These are phyloP conservation scores for Dryas drummondii DNA, from an alignment of 306 rosid genomes.

Conservation along the genomic window DNA sequence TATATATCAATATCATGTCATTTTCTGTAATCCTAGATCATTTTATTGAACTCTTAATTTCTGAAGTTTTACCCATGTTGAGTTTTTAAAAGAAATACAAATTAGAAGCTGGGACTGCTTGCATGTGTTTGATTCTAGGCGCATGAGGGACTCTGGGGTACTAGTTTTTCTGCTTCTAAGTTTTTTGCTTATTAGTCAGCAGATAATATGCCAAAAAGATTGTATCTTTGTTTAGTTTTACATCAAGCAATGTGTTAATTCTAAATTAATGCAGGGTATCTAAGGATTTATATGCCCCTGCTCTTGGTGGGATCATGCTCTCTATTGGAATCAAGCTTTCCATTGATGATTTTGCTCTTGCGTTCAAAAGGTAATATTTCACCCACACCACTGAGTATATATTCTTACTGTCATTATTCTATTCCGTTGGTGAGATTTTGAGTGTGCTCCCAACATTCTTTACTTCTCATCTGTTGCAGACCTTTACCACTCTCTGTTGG, in stretches of 20 bases:
- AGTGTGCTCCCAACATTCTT: constrained; percentile 31
- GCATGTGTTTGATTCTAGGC: constrained; percentile 43
- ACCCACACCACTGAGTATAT: background rate
- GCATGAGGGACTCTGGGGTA: constrained; percentile 19
- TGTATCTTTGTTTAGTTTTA: constrained; percentile 6
- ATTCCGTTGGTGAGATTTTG: constrained; percentile 23
- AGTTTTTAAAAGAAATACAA: background rate
- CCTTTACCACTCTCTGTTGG: constrained; percentile 86
- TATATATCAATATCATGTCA: background rate
- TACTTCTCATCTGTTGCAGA: constrained; percentile 56
- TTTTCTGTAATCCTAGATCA: background rate
- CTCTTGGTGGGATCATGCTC: constrained; percentile 99
- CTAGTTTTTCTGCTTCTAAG: background rate
- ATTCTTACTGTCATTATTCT: constrained; percentile 9
- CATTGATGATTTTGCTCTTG: constrained; percentile 83
- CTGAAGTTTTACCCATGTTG: background rate
- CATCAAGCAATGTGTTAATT: constrained; percentile 17
- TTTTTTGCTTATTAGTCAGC: constrained; percentile 2
- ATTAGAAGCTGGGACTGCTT: constrained; percentile 26
- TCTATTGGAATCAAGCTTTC: constrained; percentile 93
- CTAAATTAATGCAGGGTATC: constrained; percentile 74
- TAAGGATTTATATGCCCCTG: constrained; percentile 91
- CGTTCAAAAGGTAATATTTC: constrained; percentile 65
- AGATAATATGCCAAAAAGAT: background rate
- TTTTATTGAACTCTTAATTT: background rate